phyloP scores from a whole-genome alignment of 2,329 filamentous ascomycete genomes.

The Trichothecium sympodiale region DNA sequence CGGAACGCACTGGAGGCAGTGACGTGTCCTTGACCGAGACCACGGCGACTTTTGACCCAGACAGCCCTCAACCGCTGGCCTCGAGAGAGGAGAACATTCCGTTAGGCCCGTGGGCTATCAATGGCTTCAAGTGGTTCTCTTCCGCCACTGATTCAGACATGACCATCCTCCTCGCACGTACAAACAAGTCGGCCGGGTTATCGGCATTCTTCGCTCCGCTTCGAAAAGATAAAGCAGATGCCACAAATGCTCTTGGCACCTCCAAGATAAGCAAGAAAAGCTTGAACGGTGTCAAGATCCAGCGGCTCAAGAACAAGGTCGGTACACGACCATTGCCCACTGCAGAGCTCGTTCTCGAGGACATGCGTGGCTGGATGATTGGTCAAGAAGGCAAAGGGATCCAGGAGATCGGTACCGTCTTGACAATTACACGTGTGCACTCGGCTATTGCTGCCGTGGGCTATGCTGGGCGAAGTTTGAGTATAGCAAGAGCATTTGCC shows the following conservation, averaged over 20 bases:
- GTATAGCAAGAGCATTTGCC: conserved; percentile 46
- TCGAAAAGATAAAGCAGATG: conserved; percentile 20
- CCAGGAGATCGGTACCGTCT: conserved; percentile 54
- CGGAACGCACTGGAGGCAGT: conserved; percentile 56
- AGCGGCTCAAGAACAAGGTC: conserved; percentile 61
- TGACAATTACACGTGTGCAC: conserved; percentile 56
- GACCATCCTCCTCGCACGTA: conserved; percentile 53
- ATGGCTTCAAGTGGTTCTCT: conserved; percentile 54
- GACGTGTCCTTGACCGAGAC: conserved; percentile 62
- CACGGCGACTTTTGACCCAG: conserved; percentile 27
- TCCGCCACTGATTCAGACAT: conserved; percentile 28
- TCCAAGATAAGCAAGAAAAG: conserved; percentile 10
- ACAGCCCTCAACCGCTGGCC: conserved; percentile 6
- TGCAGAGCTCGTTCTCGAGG: conserved; percentile 55
- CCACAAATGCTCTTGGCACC: conserved; percentile 15
- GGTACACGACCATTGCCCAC: conserved; percentile 61
- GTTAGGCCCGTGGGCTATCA: conserved; percentile 48
- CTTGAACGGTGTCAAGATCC: conserved; percentile 57
- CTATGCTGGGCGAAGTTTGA: conserved; percentile 43
- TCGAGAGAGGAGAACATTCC: conserved; percentile 12
- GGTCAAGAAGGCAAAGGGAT: conserved; percentile 57
- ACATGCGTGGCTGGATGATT: conserved; percentile 54
- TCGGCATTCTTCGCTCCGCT: conserved; percentile 57
- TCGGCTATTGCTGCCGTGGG: conserved; percentile 42
- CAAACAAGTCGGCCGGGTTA: conserved; percentile 32